Base-by-base conservation (phyloP, 2,329 filamentous ascomycete genomes). In the Knufia petricola region DNA sequence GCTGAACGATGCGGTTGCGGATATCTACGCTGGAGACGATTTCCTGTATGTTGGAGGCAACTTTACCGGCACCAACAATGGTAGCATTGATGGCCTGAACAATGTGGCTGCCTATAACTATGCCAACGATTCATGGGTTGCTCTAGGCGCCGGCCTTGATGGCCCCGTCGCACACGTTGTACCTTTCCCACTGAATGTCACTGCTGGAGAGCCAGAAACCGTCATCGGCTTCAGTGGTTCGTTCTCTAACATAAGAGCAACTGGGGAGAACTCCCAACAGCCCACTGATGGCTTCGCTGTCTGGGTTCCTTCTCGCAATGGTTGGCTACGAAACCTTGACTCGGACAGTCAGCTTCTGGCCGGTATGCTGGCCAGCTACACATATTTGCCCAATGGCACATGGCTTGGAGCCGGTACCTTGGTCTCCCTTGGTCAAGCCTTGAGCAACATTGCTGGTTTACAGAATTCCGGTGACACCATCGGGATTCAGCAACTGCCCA, bases 61-160 rank as follows among this genome's bases (percentile, higher is more conserved):
- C 47, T 98, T 98, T 66, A 85, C 81, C 46, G 81, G 84, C 60
- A 88, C 87, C 0, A 72, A 73, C 20, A 63, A 74, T n/a, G 24
- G 42, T 36, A 51, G 54, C 13, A 13, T 20, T 3, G 40, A 19
- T 41, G 83, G 80, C 4, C 69, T 98, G 24, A 80, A 77, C 54
- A 82, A 88, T 55, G 73, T 95, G 36, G 92, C 86, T 4, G 72
- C 82, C 7, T 96, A 87, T 63, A 81, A 88, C 52, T 78, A 76
- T 3, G 66, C 74, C 13, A 76, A 76, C 51, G 79, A 86, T 54
- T 65, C 74, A 23, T 98, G 90, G 92, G 72, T 69, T 41, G 66
- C 90, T 1, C 74, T 98, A 4, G 92, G 92, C 36, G 84, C 82
- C 28, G 92, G 92, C 51, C 82, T 98, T 26, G 79, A 94, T 60